phyloP scores from a whole-genome alignment of 768 basidiomycete genomes.

The Boletus rubroflammeus region DNA sequence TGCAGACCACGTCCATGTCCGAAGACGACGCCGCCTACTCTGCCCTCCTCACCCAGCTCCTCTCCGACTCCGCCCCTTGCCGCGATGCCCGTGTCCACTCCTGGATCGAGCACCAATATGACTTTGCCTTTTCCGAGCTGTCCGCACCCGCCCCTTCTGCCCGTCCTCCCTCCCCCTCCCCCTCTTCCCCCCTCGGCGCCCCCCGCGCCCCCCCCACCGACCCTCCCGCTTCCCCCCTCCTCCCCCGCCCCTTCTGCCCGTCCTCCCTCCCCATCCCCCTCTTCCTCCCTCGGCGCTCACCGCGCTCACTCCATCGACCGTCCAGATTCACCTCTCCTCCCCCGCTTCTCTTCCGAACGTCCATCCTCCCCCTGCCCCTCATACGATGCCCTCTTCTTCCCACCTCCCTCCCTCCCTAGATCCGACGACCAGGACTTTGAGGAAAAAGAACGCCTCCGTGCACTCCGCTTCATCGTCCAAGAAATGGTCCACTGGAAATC shows the following conservation, averaged over 20 bases:
- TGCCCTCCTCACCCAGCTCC: slow-evolving; percentile 26
- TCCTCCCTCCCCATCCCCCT: slow-evolving; percentile 14
- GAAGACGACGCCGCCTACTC: slow-evolving; percentile 33
- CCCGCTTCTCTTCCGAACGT: slow-evolving; percentile 23
- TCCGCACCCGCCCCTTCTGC: not conserved
- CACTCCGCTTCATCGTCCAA: slow-evolving; percentile 35
- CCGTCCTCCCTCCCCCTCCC: slow-evolving; percentile 26
- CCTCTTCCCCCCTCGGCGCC: slow-evolving; percentile 31
- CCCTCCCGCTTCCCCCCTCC: slow-evolving; percentile 32
- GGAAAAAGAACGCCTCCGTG: slow-evolving; percentile 32
- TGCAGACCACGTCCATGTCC: slow-evolving; percentile 21
- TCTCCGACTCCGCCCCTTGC: slow-evolving; percentile 18
- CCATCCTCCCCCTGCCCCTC: slow-evolving; percentile 28
- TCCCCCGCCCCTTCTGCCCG: not conserved
- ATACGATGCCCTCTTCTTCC: slow-evolving; percentile 36
- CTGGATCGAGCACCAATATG: slow-evolving; percentile 36
- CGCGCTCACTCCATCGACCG: slow-evolving; percentile 22
- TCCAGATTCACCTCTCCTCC: slow-evolving; percentile 31
- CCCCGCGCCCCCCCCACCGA: slow-evolving; percentile 21
- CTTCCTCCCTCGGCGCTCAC: slow-evolving; percentile 30
- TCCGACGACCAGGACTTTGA: slow-evolving; percentile 17
- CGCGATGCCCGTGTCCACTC: slow-evolving; percentile 33
- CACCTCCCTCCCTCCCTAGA: slow-evolving; percentile 8
- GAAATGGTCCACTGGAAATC: slow-evolving; percentile 33
- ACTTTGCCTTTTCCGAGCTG: slow-evolving; percentile 32